Evolutionary conservation across 345 rosid genomes (phyloP).

Genomic region (Bretschneidera sinensis): DNA sequence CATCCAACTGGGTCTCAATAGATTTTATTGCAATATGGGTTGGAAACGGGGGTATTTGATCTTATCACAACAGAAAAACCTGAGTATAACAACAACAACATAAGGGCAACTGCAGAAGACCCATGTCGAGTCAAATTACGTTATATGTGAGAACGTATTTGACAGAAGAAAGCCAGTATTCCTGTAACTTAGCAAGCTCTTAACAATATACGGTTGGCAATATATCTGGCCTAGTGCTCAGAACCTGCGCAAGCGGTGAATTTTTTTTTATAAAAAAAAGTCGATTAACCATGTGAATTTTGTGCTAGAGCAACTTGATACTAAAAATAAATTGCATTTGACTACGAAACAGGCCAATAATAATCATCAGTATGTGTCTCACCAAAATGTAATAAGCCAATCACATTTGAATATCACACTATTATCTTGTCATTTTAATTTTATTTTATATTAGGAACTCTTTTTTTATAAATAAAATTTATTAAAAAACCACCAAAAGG

Average conservation of each 20-base stretch:
- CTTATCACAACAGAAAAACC: conserved; percentile 41
- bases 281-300: neutral
- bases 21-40: conserved; percentile 64
- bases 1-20: conserved; percentile 79
- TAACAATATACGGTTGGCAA: conserved; percentile 78
- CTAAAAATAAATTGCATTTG: too few relatives aligned
- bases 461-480: too few relatives aligned
- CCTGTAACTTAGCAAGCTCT: conserved; percentile 97
- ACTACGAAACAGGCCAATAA: too few relatives aligned
- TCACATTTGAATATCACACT: neutral
- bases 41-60: conserved; percentile 95
- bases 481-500: too few relatives aligned
- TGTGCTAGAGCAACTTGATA: neutral
- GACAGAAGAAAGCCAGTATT: conserved; percentile 15
- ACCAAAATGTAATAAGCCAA: neutral
- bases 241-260: conserved; percentile 92
- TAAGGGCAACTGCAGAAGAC: neutral
- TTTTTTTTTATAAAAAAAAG: conserved; percentile 2
- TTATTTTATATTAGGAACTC: too few relatives aligned
- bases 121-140: neutral
- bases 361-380: too few relatives aligned
- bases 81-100: conserved; percentile 9
- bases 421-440: too few relatives aligned
- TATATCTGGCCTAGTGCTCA: conserved; percentile 93
- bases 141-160: conserved; percentile 3